Base-by-base conservation (phyloP, 225 moss, liverwort and hornwort genomes). In the Climacium dendroides region DNA sequence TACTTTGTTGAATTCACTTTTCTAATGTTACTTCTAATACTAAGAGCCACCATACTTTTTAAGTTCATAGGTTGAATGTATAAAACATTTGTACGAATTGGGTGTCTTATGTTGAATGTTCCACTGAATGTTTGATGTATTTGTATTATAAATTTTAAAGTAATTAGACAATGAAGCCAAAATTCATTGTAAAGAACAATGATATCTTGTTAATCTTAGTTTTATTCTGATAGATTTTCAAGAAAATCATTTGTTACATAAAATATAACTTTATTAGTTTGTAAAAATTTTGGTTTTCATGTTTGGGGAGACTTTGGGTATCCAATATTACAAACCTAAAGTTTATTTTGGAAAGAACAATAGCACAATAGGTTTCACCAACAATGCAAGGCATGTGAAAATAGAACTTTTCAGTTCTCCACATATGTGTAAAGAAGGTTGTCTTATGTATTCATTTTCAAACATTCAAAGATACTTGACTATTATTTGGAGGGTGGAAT, bases 401-500 rank as follows among this genome's bases (percentile, higher is more conserved):
- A 11, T 74, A 12, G 1, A 32, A 19, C 1, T 1, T 74, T 50
- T 50, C 13, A 34, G 48, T 47, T 1, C 1, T 50, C 1, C 0
- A 0, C 8, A 34, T 0, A 50, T 50, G 1, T 34, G 0, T 0
- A 32, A 0, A 32, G 2, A 50, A 74, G 7, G 13, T 4, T 32
- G 32, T 47, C 2, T 30, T 47, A 0, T 34, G 3, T 7, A 0
- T 50, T 12, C 20, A 74, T 5, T 8, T 52, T 52, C 34, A 52
- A 7, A 34, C 34, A 50, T 34, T 74, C 8, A 34, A 74, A 13
- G 3, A 35, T 8, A 75, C 23, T 22, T 0, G 52, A 30, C 6
- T 30, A 30, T 30, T 3, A 30, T 30, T 47, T 45, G 0, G 0
- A 0, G 5, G 25, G 17, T 28, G 2, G 11, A 10, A 72, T 72